Evolutionary conservation across 192 early-diverging fungal species (phyloP).

Genomic region (Fimicolochytrium jonesii): DNA sequence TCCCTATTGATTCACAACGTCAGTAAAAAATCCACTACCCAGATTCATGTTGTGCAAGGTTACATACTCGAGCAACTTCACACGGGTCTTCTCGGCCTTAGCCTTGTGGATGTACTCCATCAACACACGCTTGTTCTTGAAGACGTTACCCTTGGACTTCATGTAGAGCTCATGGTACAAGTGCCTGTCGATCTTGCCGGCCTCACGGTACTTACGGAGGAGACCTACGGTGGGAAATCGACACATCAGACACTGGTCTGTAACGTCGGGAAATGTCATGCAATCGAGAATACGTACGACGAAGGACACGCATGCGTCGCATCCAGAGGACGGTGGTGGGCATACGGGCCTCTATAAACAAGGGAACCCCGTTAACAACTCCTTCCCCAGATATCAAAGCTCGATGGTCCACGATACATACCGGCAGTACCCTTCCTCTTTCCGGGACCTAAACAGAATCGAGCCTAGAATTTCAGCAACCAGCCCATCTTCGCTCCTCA

Average conservation of each 20-base stretch:
- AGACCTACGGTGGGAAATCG: too few species aligned
- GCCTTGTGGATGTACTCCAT: slow-evolving; percentile 99
- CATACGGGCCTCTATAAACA: slow-evolving; percentile 96
- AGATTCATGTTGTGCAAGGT: too few species aligned
- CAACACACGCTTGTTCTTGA: slow-evolving; percentile 99
- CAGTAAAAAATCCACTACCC: too few species aligned
- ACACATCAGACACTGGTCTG: too few species aligned
- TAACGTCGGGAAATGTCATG: too few species aligned
- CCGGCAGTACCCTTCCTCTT: slow-evolving; percentile 64
- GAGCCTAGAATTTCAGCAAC: too few species aligned
- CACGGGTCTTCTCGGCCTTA: slow-evolving; percentile 96
- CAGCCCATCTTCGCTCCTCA: too few species aligned
- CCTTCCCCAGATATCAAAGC: too few species aligned
- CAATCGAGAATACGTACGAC: too few species aligned
- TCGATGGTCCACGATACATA: too few species aligned
- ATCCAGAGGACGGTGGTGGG: slow-evolving; percentile 93
- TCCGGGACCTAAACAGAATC: slow-evolving; percentile 10
- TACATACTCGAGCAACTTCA: slow-evolving; percentile 73
- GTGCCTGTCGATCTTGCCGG: slow-evolving; percentile 97
- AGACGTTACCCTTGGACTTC: slow-evolving; percentile 99
- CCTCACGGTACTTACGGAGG: slow-evolving; percentile 95
- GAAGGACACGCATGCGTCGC: slow-evolving; percentile 94
- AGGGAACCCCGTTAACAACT: too few species aligned
- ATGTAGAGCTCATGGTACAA: slow-evolving; percentile 97
- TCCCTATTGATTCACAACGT: too few species aligned